A percentile compares a stretch with the other conserved stretches of the same genome.
phyloP scores from a whole-genome alignment of 1,284 basidiomycete genomes.

The Leccinum fallax region DNA sequence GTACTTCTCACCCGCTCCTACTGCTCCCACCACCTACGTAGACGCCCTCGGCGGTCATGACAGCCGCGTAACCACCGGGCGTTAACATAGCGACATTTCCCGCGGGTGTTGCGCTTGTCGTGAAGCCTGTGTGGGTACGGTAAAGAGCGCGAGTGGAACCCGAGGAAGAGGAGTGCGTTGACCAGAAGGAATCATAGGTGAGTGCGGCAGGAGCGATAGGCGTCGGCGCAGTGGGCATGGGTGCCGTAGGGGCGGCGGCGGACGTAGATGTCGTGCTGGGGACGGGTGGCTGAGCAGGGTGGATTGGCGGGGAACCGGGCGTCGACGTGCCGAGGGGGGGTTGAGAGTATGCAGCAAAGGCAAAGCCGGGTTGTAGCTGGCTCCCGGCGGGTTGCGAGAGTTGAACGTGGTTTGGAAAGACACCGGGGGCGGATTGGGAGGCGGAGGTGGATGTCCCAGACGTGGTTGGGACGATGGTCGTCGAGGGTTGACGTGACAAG shows the following conservation, averaged over 20 bases:
- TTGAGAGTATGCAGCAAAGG: constrained; percentile 12
- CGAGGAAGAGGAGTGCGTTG: constrained; percentile 44
- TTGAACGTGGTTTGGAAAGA: constrained; percentile 6
- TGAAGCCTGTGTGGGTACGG: constrained; percentile 35
- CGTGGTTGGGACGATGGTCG: not conserved
- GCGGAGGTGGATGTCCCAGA: not conserved
- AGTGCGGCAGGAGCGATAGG: constrained; percentile 34
- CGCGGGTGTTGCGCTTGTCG: constrained; percentile 25
- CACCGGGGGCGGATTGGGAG: constrained; percentile 1
- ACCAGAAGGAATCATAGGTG: constrained; percentile 72
- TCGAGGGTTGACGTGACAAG: constrained; percentile 13
- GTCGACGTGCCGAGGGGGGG: constrained; percentile 2
- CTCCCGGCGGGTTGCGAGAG: constrained; percentile 6
- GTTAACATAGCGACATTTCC: constrained; percentile 37
- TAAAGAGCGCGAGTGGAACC: constrained; percentile 34
- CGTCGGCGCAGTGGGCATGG: constrained; percentile 7
- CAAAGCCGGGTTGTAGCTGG: constrained; percentile 17
- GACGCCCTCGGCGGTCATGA: constrained; percentile 36
- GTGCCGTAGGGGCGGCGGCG: not conserved
- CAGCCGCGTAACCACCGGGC: constrained; percentile 33
- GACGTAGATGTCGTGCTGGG: not conserved
- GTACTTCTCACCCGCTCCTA: not conserved
- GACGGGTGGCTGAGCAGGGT: constrained; percentile 2
- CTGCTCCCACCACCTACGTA: constrained; percentile 32
- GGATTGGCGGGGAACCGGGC: not conserved